Evolutionary conservation across 2,329 filamentous ascomycete species (phyloP).

Genomic region (Didymella pinodella): DNA sequence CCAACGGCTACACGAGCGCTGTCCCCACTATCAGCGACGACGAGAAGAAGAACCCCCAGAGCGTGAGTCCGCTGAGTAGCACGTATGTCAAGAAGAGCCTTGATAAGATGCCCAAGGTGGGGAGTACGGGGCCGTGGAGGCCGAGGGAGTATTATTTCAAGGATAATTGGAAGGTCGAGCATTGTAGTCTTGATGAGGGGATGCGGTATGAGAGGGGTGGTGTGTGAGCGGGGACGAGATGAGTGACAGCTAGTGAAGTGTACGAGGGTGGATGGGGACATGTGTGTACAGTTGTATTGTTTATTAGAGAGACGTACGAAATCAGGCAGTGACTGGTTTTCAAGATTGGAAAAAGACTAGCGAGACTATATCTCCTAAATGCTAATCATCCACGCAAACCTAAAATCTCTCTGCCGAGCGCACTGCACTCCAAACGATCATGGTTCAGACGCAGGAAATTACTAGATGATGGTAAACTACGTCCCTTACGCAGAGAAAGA

Average conservation of each 20-base stretch:
- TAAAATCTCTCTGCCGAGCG: too few relatives aligned
- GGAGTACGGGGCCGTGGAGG: conserved; percentile 55
- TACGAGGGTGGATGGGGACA: too few relatives aligned
- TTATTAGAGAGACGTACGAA: too few relatives aligned
- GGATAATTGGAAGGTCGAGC: conserved; percentile 55
- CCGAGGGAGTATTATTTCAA: conserved; percentile 55
- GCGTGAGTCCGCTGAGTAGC: conserved; percentile 57
- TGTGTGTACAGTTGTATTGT: too few relatives aligned
- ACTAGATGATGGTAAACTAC: too few relatives aligned
- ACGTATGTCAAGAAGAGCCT: conserved; percentile 60
- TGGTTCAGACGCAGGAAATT: too few relatives aligned
- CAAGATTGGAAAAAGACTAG: too few relatives aligned
- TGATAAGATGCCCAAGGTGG: conserved; percentile 57
- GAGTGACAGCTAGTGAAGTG: background rate
- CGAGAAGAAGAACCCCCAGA: conserved; percentile 50
- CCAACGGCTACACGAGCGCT: conserved; percentile 53
- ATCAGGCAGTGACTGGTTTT: too few relatives aligned
- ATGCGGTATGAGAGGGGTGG: conserved; percentile 48
- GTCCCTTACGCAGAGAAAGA: too few relatives aligned
- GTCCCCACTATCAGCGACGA: conserved; percentile 56
- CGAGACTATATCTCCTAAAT: too few relatives aligned
- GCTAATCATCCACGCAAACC: too few relatives aligned
- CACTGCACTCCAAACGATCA: too few relatives aligned
- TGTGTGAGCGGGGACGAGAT: conserved; percentile 9
- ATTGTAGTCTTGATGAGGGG: conserved; percentile 53